Evolutionary conservation across 495 filamentous ascomycete species (phyloP).

Genomic region (Penicillium waksmanii): DNA sequence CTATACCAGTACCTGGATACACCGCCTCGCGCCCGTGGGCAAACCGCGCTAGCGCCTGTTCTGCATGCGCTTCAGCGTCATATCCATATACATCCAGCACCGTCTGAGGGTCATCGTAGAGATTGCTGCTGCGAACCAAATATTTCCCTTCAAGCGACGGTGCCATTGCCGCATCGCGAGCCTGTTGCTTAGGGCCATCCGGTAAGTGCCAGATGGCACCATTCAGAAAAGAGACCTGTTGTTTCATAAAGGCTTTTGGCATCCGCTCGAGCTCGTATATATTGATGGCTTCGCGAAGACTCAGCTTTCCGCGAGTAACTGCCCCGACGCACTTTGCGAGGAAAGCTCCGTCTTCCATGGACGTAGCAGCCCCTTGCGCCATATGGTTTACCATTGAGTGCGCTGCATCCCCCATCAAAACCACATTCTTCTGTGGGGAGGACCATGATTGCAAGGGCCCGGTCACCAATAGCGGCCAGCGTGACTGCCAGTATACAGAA

Average conservation of each 20-base stretch:
- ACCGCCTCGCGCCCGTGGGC: neutral
- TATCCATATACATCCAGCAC: constrained; percentile 29
- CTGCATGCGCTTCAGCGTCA: constrained; percentile 29
- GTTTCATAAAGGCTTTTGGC: constrained; percentile 33
- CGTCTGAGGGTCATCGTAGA: constrained; percentile 45
- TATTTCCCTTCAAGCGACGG: constrained; percentile 20
- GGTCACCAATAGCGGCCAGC: constrained; percentile 40
- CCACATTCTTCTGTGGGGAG: constrained; percentile 32
- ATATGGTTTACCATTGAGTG: constrained; percentile 54
- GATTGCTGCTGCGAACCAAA: constrained; percentile 41
- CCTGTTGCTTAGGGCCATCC: constrained; percentile 41
- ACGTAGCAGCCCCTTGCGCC: constrained; percentile 46
- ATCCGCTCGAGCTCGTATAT: constrained; percentile 31
- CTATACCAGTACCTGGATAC: constrained; percentile 1
- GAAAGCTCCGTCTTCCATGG: constrained; percentile 39
- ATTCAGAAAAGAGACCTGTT: constrained; percentile 34
- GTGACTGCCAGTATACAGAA: constrained; percentile 7
- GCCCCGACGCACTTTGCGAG: constrained; percentile 26
- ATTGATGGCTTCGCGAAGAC: constrained; percentile 23
- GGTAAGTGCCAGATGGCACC: constrained; percentile 45
- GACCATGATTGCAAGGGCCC: constrained; percentile 36
- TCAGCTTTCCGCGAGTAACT: constrained; percentile 21
- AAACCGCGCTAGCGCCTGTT: constrained; percentile 3
- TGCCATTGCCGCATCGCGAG: constrained; percentile 42
- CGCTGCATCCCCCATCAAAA: constrained; percentile 50